Conservation (phyloP, 306 rosid genomes). For the Castanopsis chinensis region DNA sequence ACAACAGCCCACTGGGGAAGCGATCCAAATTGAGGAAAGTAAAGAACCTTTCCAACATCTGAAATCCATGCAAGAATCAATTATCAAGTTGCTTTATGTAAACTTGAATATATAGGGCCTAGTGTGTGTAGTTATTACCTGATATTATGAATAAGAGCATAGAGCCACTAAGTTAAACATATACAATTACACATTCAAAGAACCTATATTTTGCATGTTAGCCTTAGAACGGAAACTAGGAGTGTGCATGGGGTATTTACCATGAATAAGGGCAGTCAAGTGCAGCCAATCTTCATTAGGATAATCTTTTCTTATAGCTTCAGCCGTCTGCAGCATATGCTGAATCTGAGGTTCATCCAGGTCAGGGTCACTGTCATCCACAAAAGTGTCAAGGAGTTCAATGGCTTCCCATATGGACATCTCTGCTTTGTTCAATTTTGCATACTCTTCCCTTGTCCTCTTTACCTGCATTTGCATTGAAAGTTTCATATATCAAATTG, state of each 20-base stretch:
- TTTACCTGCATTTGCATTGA: conserved; percentile 29
- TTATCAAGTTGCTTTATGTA: no score
- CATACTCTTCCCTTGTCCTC: conserved; percentile 34
- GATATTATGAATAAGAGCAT: no score
- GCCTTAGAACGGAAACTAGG: neutral
- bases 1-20: conserved; percentile 57
- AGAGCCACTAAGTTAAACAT: neutral
- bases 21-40: conserved; percentile 35
- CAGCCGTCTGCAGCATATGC: conserved; percentile 22
- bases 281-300: conserved; percentile 32
- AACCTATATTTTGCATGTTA: neutral
- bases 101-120: no score
- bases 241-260: conserved; percentile 11
- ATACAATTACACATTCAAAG: neutral
- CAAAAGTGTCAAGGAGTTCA: conserved; percentile 44
- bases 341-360: conserved; percentile 26
- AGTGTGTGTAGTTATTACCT: no score
- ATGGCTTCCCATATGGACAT: conserved; percentile 50
- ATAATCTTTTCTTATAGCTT: conserved; percentile 24
- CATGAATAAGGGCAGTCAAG: conserved; percentile 47
- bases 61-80: conserved; percentile 4
- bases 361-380: conserved; percentile 27
- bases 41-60: conserved; percentile 52
- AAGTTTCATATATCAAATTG: neutral
- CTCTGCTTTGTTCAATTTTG: conserved; percentile 38